phyloP scores from a whole-genome alignment of 1,139 yeast genomes.

The Candida sp. region DNA sequence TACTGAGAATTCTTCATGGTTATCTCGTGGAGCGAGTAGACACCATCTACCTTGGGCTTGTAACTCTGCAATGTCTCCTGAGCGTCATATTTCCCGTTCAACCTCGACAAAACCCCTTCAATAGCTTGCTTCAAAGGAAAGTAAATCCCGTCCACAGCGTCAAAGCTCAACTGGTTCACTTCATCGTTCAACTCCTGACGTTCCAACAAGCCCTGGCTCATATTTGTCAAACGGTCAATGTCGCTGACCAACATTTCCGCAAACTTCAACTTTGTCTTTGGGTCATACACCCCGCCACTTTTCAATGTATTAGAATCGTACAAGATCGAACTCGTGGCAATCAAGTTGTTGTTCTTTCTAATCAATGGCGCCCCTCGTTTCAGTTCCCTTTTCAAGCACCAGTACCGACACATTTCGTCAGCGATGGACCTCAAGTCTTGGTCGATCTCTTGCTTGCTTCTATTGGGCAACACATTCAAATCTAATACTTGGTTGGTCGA shows the following conservation, averaged over 20 bases:
- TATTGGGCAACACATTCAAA: constrained; percentile 27
- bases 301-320: constrained; percentile 40
- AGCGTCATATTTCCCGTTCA: constrained; percentile 22
- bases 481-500: constrained; percentile 23
- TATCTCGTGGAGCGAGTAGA: constrained; percentile 18
- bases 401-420: constrained; percentile 69
- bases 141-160: constrained; percentile 26
- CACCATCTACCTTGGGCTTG: constrained; percentile 10
- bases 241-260: constrained; percentile 52
- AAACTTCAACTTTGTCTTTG: constrained; percentile 45
- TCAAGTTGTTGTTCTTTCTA: constrained; percentile 53
- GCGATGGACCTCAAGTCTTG: constrained; percentile 43
- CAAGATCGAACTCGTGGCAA: constrained; percentile 38
- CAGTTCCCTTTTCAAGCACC: constrained; percentile 83
- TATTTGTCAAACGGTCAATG: constrained; percentile 45
- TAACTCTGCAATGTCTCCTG: constrained; percentile 21
- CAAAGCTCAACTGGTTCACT: constrained; percentile 17
- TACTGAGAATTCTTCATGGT: constrained; percentile 20
- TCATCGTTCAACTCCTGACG: constrained; percentile 26
- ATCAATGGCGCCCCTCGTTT: constrained; percentile 80
- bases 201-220: constrained; percentile 33
- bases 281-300: constrained; percentile 4
- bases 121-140: constrained; percentile 33
- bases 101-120: constrained; percentile 15
- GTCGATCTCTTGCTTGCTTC: constrained; percentile 25